These are phyloP conservation scores for Hypoxylon lienhwacheense DNA, from an alignment of 495 filamentous ascomycete species.

Conservation along the genomic window DNA sequence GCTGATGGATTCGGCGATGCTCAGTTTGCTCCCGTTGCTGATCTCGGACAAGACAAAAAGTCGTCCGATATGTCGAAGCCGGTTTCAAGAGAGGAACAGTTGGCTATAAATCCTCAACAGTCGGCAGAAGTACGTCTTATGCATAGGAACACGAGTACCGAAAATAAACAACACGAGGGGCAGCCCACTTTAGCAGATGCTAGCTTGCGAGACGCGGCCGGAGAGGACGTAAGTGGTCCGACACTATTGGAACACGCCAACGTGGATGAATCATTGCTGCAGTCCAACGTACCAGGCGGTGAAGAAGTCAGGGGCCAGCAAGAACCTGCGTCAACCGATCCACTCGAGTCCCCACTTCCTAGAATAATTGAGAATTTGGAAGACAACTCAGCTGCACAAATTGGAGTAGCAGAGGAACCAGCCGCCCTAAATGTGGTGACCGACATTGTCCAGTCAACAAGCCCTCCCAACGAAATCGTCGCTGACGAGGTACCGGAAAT, in stretches of 20 bases:
- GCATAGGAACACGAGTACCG: neutral
- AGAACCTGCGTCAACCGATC: conserved; percentile 16
- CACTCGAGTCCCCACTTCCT: conserved; percentile 13
- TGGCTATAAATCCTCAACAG: conserved; percentile 10
- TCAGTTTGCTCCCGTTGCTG: neutral
- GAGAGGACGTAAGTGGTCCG: conserved; percentile 17
- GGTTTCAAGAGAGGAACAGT: conserved; percentile 8
- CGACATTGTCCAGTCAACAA: conserved; percentile 14
- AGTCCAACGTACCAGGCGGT: conserved; percentile 25
- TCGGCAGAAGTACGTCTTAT: neutral
- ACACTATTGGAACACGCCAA: conserved; percentile 18
- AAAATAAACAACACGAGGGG: conserved; percentile 18
- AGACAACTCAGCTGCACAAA: conserved; percentile 18
- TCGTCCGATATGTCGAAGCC: neutral
- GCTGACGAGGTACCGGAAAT: conserved; percentile 12
- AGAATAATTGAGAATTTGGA: conserved; percentile 12
- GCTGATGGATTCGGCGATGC: neutral
- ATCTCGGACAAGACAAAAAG: conserved; percentile 9
- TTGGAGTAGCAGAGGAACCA: conserved; percentile 11
- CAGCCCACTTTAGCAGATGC: conserved; percentile 17
- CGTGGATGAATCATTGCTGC: conserved; percentile 27
- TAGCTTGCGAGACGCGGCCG: conserved; percentile 11
- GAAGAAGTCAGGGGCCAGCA: conserved; percentile 19
- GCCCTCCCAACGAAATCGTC: conserved; percentile 4
- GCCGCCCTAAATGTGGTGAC: neutral